Evolutionary conservation across 1,284 basidiomycete genomes (phyloP).

Genomic region (Golubevia sp.): DNA sequence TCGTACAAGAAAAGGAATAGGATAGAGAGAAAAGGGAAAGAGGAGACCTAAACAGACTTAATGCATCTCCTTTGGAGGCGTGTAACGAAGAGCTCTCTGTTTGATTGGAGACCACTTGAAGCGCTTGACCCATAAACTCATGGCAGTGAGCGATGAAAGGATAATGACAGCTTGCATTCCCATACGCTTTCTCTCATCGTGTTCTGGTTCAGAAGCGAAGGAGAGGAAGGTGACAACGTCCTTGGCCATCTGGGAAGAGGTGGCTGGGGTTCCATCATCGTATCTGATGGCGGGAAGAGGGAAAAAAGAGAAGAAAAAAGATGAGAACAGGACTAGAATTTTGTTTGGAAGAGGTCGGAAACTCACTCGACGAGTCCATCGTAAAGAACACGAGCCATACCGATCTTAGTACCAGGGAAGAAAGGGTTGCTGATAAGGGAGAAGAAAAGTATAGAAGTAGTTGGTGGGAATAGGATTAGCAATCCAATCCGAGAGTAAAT

Average conservation of each 20-base stretch:
- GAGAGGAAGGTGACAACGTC: constrained; percentile 91
- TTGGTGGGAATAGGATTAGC: no score
- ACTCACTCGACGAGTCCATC: constrained; percentile 68
- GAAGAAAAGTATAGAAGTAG: constrained; percentile 8
- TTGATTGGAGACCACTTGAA: constrained; percentile 94
- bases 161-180: constrained; percentile 76
- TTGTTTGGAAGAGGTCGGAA: no score
- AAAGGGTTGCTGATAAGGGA: constrained; percentile 62
- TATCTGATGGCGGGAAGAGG: constrained; percentile 55
- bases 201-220: constrained; percentile 86
- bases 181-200: constrained; percentile 95
- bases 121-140: constrained; percentile 87
- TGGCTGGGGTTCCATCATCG: constrained; percentile 81
- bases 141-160: constrained; percentile 78
- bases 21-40: no score
- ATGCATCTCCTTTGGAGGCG: no score
- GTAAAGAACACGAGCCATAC: constrained; percentile 96
- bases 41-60: no score
- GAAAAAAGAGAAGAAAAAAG: constrained; percentile 3
- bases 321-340: no score
- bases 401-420: constrained; percentile 96
- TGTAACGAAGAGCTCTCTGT: constrained; percentile 3
- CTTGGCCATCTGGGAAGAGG: constrained; percentile 99
- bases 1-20: no score
- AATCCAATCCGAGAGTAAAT: no score